Evolutionary conservation across 2,329 filamentous ascomycete genomes (phyloP).

Genomic region (Zymoseptoria crescenta): DNA sequence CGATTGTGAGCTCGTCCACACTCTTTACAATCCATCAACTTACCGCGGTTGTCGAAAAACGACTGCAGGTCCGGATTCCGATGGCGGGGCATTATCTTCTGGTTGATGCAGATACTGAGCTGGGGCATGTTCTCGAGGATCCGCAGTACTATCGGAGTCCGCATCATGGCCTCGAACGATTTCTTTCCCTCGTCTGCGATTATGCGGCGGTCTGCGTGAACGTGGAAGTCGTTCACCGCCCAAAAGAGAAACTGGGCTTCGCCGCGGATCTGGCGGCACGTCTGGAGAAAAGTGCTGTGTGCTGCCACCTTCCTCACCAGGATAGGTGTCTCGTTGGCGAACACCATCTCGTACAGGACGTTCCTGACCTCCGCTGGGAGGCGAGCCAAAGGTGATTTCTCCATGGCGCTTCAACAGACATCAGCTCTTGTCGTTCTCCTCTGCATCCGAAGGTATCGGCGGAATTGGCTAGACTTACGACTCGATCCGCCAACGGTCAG

Average conservation of each 20-base stretch:
- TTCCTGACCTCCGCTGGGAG: neutral
- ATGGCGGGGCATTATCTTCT: neutral
- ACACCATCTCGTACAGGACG: neutral
- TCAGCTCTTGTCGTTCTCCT: neutral
- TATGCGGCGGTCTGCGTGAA: neutral
- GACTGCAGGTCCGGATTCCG: neutral
- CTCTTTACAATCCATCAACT: neutral
- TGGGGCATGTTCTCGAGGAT: neutral
- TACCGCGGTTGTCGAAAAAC: neutral
- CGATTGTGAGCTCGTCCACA: neutral
- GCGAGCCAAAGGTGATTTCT: neutral
- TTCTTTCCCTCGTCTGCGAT: neutral
- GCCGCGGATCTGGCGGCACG: conserved; percentile 13
- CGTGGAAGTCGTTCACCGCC: conserved; percentile 12
- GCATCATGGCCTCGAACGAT: neutral
- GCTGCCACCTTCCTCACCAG: conserved; percentile 1
- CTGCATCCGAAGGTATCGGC: neutral
- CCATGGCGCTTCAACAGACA: neutral
- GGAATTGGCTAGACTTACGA: neutral
- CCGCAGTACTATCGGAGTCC: neutral
- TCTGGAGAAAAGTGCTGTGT: conserved; percentile 10
- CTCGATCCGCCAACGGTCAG: neutral
- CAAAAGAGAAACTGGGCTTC: conserved; percentile 21
- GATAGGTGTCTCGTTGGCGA: neutral
- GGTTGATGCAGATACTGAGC: neutral